Conservation (phyloP, 768 basidiomycete species). For the Dendrothele bispora region DNA sequence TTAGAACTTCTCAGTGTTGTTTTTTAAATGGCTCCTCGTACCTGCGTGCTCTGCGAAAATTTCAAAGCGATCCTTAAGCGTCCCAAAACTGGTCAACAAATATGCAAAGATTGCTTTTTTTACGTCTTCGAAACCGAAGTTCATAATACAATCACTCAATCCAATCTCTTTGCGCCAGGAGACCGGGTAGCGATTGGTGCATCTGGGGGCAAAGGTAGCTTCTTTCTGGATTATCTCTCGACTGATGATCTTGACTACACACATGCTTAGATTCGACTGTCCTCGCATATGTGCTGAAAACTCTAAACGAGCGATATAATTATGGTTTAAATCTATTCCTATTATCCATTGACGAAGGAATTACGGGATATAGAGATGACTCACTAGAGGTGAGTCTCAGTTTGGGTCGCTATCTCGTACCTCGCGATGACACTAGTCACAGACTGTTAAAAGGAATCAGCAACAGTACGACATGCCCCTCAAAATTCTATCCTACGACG, state of each 20-base stretch:
- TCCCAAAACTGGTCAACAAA: conserved; percentile 96
- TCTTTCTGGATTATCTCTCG: not conserved
- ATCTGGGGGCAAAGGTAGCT: conserved; percentile 93
- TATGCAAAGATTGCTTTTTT: conserved; percentile 96
- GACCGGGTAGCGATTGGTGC: conserved; percentile 97
- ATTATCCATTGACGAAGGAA: conserved; percentile 97
- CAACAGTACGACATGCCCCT: conserved; percentile 93
- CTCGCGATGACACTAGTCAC: conserved; percentile 6
- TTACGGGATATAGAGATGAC: conserved; percentile 97
- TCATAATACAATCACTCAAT: conserved; percentile 89
- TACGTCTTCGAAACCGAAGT: conserved; percentile 98
- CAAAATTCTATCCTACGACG: conserved; percentile 94
- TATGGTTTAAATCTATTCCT: conserved; percentile 91
- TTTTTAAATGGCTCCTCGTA: conserved; percentile 76
- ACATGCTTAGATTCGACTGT: conserved; percentile 85
- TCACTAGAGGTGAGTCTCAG: conserved; percentile 74
- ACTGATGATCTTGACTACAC: not conserved
- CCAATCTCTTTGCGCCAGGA: conserved; percentile 81
- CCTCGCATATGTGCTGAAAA: conserved; percentile 95
- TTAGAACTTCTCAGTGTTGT: not conserved
- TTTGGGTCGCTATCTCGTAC: conserved; percentile 1
- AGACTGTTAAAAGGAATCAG: conserved; percentile 98
- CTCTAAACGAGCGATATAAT: conserved; percentile 88
- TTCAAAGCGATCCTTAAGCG: conserved; percentile 86
- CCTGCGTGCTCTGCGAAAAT: conserved; percentile 74